Base-by-base conservation (phyloP, 345 rosid genomes). In the Pseudoturritis turrita region DNA sequence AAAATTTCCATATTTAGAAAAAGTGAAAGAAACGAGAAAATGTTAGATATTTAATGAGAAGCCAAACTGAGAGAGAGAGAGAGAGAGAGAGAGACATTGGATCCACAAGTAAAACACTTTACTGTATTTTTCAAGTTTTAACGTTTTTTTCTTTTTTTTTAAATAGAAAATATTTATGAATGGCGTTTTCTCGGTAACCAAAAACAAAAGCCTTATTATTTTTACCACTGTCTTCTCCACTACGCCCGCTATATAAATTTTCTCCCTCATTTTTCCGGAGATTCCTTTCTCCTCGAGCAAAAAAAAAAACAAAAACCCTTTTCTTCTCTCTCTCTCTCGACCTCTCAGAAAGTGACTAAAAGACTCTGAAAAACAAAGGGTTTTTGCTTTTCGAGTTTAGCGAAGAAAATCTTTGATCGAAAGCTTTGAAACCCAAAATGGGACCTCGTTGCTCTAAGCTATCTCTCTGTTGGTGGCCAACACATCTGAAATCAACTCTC, bases 371-470 rank as follows among this genome's bases (percentile, higher is more conserved):
- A 25, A 65, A 49, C 22, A 65, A 61, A 73, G 70, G 67, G 58
- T 73, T 62, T 78, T 62, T 76, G 79, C 71, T 47, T 69, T 76
- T 26, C 68, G 60, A 60, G 79, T 76, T 62, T 56, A 53, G 14
- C 46, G 12, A 60, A 56, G 37, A 37, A 29, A 62, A 56, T 36
- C 71, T 44, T 35, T 53, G 64, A 39, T 43, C 64, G 14, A 70
- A 61, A 59, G 29, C 28, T 37, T 43, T 44, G 0, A 60, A 61
- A 41, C 26, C 81, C 79, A 33, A 58, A 84, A 92, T 92, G 98
- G 98, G 96, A 83, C 85, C 78, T 83, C 85, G 92, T 61, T 92
- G 96, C 92, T 92, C 98, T 80, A 92, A 86, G 78, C 68, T 86
- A 60, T 88, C 98, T 46, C 80, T 89, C 65, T 92, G 98, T 70